Base-by-base conservation (phyloP, 1,284 basidiomycete species). In the Sporisorium scitamineum region DNA sequence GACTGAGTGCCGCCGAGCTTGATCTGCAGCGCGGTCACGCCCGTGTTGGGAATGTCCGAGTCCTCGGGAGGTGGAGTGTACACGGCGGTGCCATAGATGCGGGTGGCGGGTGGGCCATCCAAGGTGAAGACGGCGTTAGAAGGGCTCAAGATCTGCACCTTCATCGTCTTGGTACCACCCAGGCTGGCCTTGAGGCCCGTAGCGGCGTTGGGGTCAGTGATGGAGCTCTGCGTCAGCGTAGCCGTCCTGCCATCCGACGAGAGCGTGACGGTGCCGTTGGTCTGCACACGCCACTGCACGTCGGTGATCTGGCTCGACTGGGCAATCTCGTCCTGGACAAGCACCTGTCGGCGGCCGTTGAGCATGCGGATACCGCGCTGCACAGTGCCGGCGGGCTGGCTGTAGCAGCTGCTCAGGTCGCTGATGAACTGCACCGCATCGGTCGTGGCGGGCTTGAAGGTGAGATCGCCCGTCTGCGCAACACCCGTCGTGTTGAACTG, bases 221-320 rank as follows among this genome's bases (percentile, higher is more conserved):
- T 73, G 11, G 89, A 90, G 81, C 89, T 87, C 62, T 93, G 89
- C 18, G 85, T 86, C 68, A 95, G 87, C 2, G 90, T 92, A 2
- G 91, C 91, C 1, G 90, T 91, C 39, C 84, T 72, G 55, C 79
- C 79, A 57, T 85, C 83, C 5, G 70, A 10, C 26, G 84, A 84
- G 50, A 85, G 54, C 1, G 80, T 55, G 54, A 87, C 80, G 6
- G 90, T 91, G 41, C 91, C 92, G 83, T 96, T 99, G 70, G 97
- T 98, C 86, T 99, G 95, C 88, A 95, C 93, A 54, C 95, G 90
- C 96, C 96, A 98, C 88, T 92, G 89, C 62, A 95, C 87, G 45
- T 67, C 44, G 52, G 61, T 78, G 64, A 76, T 76, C 14, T 14
- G 32, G 58, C 62, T 67, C 18, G 71, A 70, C 61, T 72, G 69